These are phyloP conservation scores for Musa balbisiana DNA, from an alignment of 202 grass and related monocot genomes.

Conservation along the genomic window DNA sequence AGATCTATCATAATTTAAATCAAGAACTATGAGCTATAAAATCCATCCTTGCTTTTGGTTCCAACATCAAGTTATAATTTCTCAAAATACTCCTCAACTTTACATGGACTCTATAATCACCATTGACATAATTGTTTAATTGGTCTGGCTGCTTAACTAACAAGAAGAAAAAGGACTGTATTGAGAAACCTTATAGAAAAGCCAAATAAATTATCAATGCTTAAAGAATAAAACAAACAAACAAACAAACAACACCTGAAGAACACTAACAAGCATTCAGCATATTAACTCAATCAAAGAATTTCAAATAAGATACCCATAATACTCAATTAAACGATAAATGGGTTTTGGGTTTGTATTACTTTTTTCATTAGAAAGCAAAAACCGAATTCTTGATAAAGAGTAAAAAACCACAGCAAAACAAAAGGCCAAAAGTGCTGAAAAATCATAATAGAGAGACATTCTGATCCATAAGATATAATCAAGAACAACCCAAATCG, in stretches of 20 bases:
- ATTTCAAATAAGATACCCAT: background rate
- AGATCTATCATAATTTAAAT: background rate
- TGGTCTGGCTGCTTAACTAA: too few relatives aligned
- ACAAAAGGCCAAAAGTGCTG: too few relatives aligned
- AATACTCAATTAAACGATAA: too few relatives aligned
- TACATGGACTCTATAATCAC: background rate
- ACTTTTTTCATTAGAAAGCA: too few relatives aligned
- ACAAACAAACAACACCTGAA: background rate
- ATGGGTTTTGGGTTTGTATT: too few relatives aligned
- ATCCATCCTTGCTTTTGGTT: background rate
- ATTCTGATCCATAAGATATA: too few relatives aligned
- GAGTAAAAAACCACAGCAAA: too few relatives aligned
- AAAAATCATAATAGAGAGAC: too few relatives aligned
- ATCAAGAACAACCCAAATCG: too few relatives aligned
- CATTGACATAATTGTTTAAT: background rate
- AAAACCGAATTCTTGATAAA: too few relatives aligned
- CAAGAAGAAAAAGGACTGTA: background rate
- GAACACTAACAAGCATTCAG: background rate
- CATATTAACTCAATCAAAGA: background rate
- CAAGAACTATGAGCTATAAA: background rate
- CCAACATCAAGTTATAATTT: background rate
- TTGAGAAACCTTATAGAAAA: background rate
- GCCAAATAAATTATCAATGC: background rate
- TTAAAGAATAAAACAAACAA: background rate
- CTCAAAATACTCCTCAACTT: too few relatives aligned